Evolutionary conservation across 1,284 basidiomycete species (phyloP), one percentile per base, ranked within the genome.

Genomic region (Porodaedalea pini): DNA sequence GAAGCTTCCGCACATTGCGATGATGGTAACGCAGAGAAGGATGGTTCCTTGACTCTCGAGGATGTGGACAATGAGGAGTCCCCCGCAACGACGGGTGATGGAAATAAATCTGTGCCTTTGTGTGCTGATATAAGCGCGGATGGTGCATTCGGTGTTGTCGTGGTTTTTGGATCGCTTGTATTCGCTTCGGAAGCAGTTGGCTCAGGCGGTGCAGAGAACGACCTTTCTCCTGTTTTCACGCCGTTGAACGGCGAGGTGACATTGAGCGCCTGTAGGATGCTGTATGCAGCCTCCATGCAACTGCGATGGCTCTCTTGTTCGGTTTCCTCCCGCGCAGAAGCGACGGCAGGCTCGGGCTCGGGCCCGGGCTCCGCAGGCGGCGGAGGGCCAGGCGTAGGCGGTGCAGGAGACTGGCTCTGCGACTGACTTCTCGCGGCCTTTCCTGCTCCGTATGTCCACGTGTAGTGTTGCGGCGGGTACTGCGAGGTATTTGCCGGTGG

Each of bases 201-300:
- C n/a, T n/a, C n/a, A n/a, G n/a, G n/a, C n/a, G n/a, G n/a, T n/a
- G n/a, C n/a, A n/a, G n/a, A n/a, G n/a, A n/a, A n/a, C n/a, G n/a
- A n/a, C 21, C 56, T 66, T 43, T 70, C 66, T 3, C 73, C 72
- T 34, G 73, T 34, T 67, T 66, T 25, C 74, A 65, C 40, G 77
- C 65, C 25, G 56, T 76, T 73, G 29, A 79, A 69, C 40, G 84
- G 67, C 31, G 71, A 73, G 3, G 79, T 80, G 63, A 88, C 86
- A 67, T 88, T 88, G 71, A 90, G 88, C 2, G 84, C 83, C 65
- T 85, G 82, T 54, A 90, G 74, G 49, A 90, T 88, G 62, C 81
- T 85, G 64, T 89, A 85, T 15, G 87, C 87, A 0, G 88, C 86
- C 64, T 85, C 80, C 78, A 85, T 88, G 13, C 83, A 82, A 59